phyloP scores from a whole-genome alignment of 2,329 filamentous ascomycete species.

The Claviceps sp. region DNA sequence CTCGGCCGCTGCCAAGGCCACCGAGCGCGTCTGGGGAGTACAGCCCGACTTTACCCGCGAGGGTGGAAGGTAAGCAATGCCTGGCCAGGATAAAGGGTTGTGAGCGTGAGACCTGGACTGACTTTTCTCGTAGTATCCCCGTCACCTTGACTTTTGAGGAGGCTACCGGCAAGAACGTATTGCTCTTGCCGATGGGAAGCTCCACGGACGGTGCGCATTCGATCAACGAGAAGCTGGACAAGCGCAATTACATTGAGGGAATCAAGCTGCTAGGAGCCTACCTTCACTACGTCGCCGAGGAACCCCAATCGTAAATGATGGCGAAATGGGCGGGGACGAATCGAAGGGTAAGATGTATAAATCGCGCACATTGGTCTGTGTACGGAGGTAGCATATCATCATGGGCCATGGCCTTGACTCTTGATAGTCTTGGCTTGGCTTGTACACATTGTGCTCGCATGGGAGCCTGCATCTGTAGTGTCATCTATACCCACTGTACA shows the following conservation, averaged over 20 bases:
- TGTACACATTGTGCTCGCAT: no score
- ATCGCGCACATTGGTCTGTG: no score
- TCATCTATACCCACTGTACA: no score
- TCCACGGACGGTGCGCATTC: slow-evolving; percentile 94
- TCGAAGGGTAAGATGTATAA: no score
- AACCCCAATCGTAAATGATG: slow-evolving; percentile 40
- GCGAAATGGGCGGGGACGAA: slow-evolving; percentile 1
- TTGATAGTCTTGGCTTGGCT: no score
- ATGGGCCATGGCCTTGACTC: no score
- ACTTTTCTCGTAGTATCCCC: slow-evolving; percentile 53
- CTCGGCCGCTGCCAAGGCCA: slow-evolving; percentile 84
- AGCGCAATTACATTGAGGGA: slow-evolving; percentile 94
- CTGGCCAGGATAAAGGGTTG: no score
- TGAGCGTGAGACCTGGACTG: not conserved
- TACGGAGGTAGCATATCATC: no score
- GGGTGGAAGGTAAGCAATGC: slow-evolving; percentile 68
- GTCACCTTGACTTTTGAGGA: slow-evolving; percentile 96
- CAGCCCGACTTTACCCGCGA: slow-evolving; percentile 92
- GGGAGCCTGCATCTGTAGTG: no score
- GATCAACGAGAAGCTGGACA: slow-evolving; percentile 97
- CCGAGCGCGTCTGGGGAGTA: slow-evolving; percentile 85
- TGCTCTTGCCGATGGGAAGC: slow-evolving; percentile 92
- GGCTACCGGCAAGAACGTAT: slow-evolving; percentile 93
- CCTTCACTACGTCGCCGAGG: slow-evolving; percentile 88
- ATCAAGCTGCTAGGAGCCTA: slow-evolving; percentile 93